Conservation (phyloP, 106 monocot genomes). For the Cymbidium sinense region DNA sequence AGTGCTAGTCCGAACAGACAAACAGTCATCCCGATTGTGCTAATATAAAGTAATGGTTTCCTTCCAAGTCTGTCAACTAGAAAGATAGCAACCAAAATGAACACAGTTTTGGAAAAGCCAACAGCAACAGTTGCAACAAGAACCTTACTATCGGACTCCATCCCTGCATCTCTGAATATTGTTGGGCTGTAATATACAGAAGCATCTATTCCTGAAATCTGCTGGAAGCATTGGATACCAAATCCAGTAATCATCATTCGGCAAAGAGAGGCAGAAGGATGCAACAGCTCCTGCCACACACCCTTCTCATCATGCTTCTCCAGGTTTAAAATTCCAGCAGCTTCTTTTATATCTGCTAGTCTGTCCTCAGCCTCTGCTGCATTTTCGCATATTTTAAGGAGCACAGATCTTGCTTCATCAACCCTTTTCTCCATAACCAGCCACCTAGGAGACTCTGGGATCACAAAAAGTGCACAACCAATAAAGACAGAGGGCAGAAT, state of each 20-base stretch:
- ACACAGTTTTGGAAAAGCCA: constrained; percentile 78
- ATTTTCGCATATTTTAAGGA: constrained; percentile 44
- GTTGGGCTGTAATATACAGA: constrained; percentile 94
- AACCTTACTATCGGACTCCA: constrained; percentile 41
- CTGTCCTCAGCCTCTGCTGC: constrained; percentile 56
- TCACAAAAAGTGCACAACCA: constrained; percentile 68
- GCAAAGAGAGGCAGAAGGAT: constrained; percentile 55
- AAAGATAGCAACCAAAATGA: constrained; percentile 84
- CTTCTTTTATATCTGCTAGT: constrained; percentile 64
- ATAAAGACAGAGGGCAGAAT: constrained; percentile 85
- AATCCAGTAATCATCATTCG: constrained; percentile 80
- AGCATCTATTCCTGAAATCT: constrained; percentile 90
- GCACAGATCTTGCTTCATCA: constrained; percentile 65
- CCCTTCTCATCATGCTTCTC: constrained; percentile 35
- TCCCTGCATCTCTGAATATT: constrained; percentile 83
- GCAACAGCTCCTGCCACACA: constrained; percentile 65
- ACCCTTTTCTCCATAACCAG: constrained; percentile 69
- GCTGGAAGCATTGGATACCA: constrained; percentile 95
- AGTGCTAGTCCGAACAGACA: constrained; percentile 52
- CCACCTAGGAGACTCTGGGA: constrained; percentile 98
- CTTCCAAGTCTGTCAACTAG: constrained; percentile 82
- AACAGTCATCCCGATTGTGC: constrained; percentile 87
- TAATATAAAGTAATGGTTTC: constrained; percentile 78
- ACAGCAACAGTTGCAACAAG: constrained; percentile 95
- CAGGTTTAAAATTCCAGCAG: constrained; percentile 24